Evolutionary conservation across 768 basidiomycete genomes (phyloP).

Genomic region (Boletus subparvulus): DNA sequence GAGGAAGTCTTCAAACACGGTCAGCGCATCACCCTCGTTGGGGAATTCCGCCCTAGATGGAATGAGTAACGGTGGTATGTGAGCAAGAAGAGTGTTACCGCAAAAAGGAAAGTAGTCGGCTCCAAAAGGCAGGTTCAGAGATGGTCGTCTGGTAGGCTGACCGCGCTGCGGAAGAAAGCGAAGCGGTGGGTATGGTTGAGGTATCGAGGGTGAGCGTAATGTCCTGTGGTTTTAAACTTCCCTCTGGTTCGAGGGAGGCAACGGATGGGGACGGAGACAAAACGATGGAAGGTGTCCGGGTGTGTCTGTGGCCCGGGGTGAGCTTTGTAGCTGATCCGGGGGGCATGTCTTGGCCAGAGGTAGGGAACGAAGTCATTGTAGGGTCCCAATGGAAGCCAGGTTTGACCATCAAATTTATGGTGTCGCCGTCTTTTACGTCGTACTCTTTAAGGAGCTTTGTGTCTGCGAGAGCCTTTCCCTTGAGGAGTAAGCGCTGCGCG

Average conservation of each 20-base stretch:
- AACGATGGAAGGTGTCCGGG: conserved; percentile 74
- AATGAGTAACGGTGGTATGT: neutral
- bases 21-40: conserved; percentile 59
- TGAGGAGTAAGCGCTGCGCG: conserved; percentile 82
- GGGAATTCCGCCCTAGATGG: conserved; percentile 56
- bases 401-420: conserved; percentile 85
- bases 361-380: conserved; percentile 34
- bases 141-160: conserved; percentile 46
- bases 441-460: conserved; percentile 90
- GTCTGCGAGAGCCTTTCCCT: conserved; percentile 93
- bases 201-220: conserved; percentile 71
- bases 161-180: conserved; percentile 37
- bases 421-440: conserved; percentile 74
- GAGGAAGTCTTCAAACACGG: conserved; percentile 86
- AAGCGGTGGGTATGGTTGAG: conserved; percentile 46
- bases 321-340: conserved; percentile 26
- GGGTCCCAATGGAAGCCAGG: conserved; percentile 69
- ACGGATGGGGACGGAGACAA: conserved; percentile 73
- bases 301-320: conserved; percentile 44
- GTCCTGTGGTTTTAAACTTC: conserved; percentile 46
- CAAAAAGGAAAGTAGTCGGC: conserved; percentile 62
- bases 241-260: conserved; percentile 38
- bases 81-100: conserved; percentile 34
- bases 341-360: conserved; percentile 20
- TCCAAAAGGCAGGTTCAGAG: conserved; percentile 82